Base-by-base conservation (phyloP, 345 rosid genomes). In the Gossypium bickii region DNA sequence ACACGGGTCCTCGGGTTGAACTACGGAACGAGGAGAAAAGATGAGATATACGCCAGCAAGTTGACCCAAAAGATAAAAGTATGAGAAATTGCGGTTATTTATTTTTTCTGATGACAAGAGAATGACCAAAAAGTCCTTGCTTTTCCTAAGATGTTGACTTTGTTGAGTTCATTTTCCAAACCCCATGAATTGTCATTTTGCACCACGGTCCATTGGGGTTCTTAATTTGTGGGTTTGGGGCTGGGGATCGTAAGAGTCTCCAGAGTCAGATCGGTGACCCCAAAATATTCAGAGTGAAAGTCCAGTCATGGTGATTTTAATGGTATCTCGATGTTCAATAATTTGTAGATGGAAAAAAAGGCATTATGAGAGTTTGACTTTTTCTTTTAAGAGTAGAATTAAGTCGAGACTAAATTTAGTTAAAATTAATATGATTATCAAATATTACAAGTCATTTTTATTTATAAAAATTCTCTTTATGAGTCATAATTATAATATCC, bases 1-100 rank as follows among this genome's bases (percentile, higher is more conserved):
- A 85, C 92, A 86, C 80, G 87, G 87, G 83, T 71, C 70, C 81
- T 73, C 83, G 84, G 81, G 81, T 83, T 81, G 83, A 79, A 75
- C 82, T 43, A 83, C 78, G 82, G 81, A 27, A 71, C 38, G 41
- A 56, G 73, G 81, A 84, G 55, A 70, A 78, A 71, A 77, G 81
- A 72, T 72, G 10, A 65, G 74, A 64, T 66, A 64, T 66, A 58
- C 80, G 34, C 69, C 82, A 83, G 71, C 85, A 74, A 79, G 72
- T 82, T 86, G 79, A 81, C 81, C 73, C 55, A 24, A 79, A 80
- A 73, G 80, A 10, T 16, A 79, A 81, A 83, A 69, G 27, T 58
- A 2, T 6, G 25, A 48, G 77, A 68, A 59, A 48, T 47, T 20
- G 27, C 75, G 12, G 79, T 76, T 74, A 76, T 80, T 81, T 67